These are phyloP conservation scores for Mrakia blollopis DNA, from an alignment of 768 basidiomycete species.

Conservation along the genomic window DNA sequence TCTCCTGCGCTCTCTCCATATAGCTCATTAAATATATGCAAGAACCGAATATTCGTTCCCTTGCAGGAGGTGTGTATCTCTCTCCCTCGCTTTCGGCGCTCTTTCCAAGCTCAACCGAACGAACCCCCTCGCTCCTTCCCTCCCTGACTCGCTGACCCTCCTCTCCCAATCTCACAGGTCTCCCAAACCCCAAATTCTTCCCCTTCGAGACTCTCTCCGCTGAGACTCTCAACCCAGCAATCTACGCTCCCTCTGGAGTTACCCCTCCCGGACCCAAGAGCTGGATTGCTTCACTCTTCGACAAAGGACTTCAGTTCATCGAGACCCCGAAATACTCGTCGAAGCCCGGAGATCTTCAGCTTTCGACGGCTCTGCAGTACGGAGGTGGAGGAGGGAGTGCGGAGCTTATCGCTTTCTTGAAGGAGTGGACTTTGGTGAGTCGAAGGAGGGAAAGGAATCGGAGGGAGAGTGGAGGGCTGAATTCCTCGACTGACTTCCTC, in stretches of 20 bases:
- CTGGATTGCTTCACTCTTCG: constrained; percentile 42
- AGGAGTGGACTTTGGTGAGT: constrained; percentile 21
- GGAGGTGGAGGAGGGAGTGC: constrained; percentile 39
- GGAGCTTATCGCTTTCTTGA: constrained; percentile 23
- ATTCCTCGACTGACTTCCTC: background rate
- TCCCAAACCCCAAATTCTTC: constrained; percentile 40
- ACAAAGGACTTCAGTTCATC: constrained; percentile 36
- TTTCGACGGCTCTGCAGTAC: constrained; percentile 68
- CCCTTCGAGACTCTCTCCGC: constrained; percentile 62
- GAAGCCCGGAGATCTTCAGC: constrained; percentile 48
- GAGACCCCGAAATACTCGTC: constrained; percentile 58
- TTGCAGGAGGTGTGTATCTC: constrained; percentile 17
- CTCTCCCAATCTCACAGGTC: background rate
- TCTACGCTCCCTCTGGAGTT: constrained; percentile 49
- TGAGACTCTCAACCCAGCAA: constrained; percentile 52
- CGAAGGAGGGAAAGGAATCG: background rate
- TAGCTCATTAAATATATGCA: constrained; percentile 15
- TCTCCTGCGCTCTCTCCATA: background rate
- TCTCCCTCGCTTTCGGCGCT: background rate
- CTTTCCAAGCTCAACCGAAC: background rate
- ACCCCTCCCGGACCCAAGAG: constrained; percentile 32
- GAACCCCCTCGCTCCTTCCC: too few relatives aligned
- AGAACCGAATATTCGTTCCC: background rate
- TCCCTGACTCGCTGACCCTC: background rate
- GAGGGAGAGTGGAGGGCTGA: background rate